phyloP scores from a whole-genome alignment of 768 basidiomycete genomes.

The Filobasidium floriforme region DNA sequence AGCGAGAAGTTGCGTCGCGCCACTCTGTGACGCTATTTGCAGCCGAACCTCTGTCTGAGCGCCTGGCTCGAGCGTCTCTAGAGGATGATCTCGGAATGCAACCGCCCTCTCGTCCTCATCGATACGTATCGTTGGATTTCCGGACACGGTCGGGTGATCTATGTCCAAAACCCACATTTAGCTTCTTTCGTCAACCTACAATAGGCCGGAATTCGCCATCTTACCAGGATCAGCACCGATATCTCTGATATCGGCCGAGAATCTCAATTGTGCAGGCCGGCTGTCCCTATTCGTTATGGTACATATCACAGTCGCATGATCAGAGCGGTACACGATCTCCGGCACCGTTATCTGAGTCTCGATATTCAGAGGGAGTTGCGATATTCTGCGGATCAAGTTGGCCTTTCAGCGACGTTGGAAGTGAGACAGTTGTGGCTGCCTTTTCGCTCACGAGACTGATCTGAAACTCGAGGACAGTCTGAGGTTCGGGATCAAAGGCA shows the following conservation, averaged over 20 bases:
- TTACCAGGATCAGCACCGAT: not conserved
- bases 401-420: not conserved
- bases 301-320: not conserved
- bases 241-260: conserved; percentile 4
- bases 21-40: conserved; percentile 53
- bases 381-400: not conserved
- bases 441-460: not conserved
- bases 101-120: conserved; percentile 52
- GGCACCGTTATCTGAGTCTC: not conserved
- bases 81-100: conserved; percentile 51
- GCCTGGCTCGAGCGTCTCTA: not conserved
- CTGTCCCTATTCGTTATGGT: not conserved
- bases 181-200: not conserved
- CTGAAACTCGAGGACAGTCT: not conserved
- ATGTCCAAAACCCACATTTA: not conserved
- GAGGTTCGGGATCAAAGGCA: not conserved
- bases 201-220: not conserved
- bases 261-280: not conserved
- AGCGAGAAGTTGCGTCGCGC: conserved; percentile 56
- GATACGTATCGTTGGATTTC: conserved; percentile 14
- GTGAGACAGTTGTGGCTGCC: too few relatives aligned
- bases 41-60: not conserved
- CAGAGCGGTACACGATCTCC: not conserved
- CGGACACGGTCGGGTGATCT: conserved; percentile 11
- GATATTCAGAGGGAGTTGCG: not conserved